Base-by-base conservation (phyloP, 2,329 filamentous ascomycete species). In the Nemania sp. region DNA sequence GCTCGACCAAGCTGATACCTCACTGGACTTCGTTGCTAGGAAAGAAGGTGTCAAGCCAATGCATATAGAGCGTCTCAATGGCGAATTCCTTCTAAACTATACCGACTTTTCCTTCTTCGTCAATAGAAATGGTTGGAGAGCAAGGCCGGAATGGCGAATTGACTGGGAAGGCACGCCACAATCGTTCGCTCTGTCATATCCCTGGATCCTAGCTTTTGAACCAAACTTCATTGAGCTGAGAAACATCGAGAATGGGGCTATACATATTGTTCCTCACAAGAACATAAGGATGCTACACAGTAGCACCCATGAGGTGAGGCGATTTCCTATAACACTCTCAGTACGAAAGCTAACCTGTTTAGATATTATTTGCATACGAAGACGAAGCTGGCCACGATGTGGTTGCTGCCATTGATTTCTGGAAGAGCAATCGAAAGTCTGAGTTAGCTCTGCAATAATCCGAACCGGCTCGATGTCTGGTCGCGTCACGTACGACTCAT, bases 101-200 rank as follows among this genome's bases (percentile, higher is more conserved):
- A 94, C 91, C 4, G 94, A 99, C 71, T 99, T 97, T 74, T 96
- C 91, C 11, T 99, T 99, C 83, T 99, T 97, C 68, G 94, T 99
- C 69, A 97, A 99, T 74, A 86, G 94, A 66, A 97, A 99, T 71
- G 94, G 94, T 31, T 99, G 94, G 94, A 86, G 94, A 59, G 93
- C 93, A 49, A 83, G 92, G 66, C 91, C 92, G 5, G 94, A 99
- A 72, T 99, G 94, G 94, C 87, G 89, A 66, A 96, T 99, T 68
- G 89, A 93, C 60, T 99, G 94, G 94, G 94, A 99, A 76, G 94
- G 94, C 52, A 90, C 86, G 39, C 94, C 94, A 34, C 88, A 91
- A 66, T 88, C 86, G 53, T 99, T 99, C 72, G 94, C 94, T 1
- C 86, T 97, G 49, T 96, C 91, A 62, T 95, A 95, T 67, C 94